These are phyloP conservation scores for Wickerhamomyces ciferrii DNA, from an alignment of 805 yeast species.

Conservation along the genomic window DNA sequence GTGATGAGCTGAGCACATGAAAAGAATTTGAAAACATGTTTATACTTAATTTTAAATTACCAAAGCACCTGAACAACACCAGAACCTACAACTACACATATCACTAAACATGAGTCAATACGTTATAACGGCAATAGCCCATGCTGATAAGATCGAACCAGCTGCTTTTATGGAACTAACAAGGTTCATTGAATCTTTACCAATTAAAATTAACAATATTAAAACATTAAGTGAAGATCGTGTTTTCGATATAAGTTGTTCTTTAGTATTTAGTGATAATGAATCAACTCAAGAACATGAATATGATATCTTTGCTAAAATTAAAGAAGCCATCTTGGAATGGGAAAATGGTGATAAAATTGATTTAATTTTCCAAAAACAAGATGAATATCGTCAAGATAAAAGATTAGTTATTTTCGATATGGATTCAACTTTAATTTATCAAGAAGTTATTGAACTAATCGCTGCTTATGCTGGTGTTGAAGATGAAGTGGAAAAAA, in stretches of 20 bases:
- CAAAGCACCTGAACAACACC: too few relatives aligned
- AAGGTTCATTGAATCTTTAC: conserved; percentile 21
- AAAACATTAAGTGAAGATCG: conserved; percentile 26
- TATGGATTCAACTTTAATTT: conserved; percentile 95
- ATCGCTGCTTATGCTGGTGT: conserved; percentile 94
- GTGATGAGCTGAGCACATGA: not conserved
- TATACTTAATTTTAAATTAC: too few relatives aligned
- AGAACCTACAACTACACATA: not conserved
- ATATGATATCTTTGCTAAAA: conserved; percentile 6
- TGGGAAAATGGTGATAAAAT: conserved; percentile 20
- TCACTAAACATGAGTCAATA: not conserved
- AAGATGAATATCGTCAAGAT: conserved; percentile 25
- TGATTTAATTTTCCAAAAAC: conserved; percentile 39
- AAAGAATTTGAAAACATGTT: not conserved
- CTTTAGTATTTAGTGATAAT: conserved; percentile 11
- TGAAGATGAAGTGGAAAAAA: conserved; percentile 78
- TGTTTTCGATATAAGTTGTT: conserved; percentile 32
- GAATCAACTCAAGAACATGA: conserved; percentile 11
- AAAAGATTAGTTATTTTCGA: conserved; percentile 78
- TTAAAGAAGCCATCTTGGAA: conserved; percentile 9
- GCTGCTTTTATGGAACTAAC: conserved; percentile 18
- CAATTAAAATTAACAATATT: conserved; percentile 24
- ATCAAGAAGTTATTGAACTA: conserved; percentile 94
- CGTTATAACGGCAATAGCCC: conserved; percentile 25
- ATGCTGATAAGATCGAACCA: conserved; percentile 11